Evolutionary conservation across 768 basidiomycete species (phyloP).

Genomic region (Calocybe gangraenosa): DNA sequence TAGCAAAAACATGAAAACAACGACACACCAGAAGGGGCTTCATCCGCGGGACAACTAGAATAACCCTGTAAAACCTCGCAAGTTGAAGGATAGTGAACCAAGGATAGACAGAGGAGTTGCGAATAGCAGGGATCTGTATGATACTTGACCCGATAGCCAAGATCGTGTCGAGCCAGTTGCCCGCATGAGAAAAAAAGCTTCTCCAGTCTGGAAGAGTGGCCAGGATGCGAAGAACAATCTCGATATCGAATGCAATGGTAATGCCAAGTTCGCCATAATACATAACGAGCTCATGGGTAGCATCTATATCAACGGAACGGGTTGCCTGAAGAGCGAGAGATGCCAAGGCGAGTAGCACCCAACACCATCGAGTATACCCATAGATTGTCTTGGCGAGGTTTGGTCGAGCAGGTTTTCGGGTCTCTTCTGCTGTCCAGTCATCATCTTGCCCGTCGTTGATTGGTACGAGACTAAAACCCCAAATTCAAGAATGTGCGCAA

Average conservation of each 20-base stretch:
- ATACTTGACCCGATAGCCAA: conserved; percentile 73
- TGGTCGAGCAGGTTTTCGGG: conserved; percentile 33
- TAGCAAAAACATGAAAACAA: conserved; percentile 19
- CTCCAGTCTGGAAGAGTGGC: conserved; percentile 82
- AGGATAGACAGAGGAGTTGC: conserved; percentile 58
- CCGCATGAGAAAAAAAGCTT: conserved; percentile 57
- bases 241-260: conserved; percentile 83
- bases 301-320: conserved; percentile 45
- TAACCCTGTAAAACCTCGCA: conserved; percentile 85
- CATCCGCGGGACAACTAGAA: conserved; percentile 88
- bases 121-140: conserved; percentile 82
- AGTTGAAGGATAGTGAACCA: conserved; percentile 93
- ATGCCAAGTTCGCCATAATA: conserved; percentile 70
- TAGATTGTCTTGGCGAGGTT: conserved; percentile 56
- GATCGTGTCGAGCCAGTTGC: conserved; percentile 73
- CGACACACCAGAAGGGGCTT: conserved; percentile 75
- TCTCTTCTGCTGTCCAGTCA: conserved; percentile 49
- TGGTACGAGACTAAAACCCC: conserved; percentile 23
- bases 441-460: conserved; percentile 60
- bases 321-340: conserved; percentile 74
- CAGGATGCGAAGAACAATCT: conserved; percentile 73
- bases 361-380: conserved; percentile 60
- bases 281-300: conserved; percentile 42
- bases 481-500: neutral
- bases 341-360: conserved; percentile 70